Evolutionary conservation across 345 rosid genomes (phyloP).

Genomic region (Lepidium aucheri): DNA sequence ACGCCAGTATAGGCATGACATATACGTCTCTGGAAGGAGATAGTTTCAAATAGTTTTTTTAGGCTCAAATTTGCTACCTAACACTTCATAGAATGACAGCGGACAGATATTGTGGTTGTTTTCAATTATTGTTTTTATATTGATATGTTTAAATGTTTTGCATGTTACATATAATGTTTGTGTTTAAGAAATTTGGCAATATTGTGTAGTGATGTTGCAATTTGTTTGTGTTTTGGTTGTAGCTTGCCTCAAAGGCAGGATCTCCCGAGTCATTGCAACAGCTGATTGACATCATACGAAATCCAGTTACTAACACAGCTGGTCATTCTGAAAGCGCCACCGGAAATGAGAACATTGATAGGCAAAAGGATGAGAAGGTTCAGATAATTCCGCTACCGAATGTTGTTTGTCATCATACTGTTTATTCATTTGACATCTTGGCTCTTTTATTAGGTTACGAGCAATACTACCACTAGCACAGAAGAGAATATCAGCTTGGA

Average conservation of each 20-base stretch:
- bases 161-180: neutral
- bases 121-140: neutral
- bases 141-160: neutral
- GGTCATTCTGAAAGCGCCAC: conserved; percentile 35
- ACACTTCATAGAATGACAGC: neutral
- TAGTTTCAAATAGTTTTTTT: neutral
- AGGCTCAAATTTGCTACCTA: neutral
- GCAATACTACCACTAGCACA: conserved; percentile 30
- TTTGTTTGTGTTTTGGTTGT: conserved; percentile 11
- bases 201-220: neutral
- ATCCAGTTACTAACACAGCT: conserved; percentile 46
- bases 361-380: conserved; percentile 79
- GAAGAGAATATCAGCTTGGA: conserved; percentile 54
- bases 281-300: conserved; percentile 67
- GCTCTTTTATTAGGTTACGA: conserved; percentile 38
- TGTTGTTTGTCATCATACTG: conserved; percentile 1
- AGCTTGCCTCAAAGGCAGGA: conserved; percentile 87
- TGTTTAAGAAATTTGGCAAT: neutral
- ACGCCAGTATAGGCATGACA: neutral
- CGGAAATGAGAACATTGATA: conserved; percentile 64
- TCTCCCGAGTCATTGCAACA: conserved; percentile 73
- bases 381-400: neutral
- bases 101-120: neutral
- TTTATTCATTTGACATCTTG: conserved; percentile 8
- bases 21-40: neutral